These are phyloP conservation scores for Geoglossum cookeanum DNA, from an alignment of 2,329 filamentous ascomycete genomes.

Conservation along the genomic window DNA sequence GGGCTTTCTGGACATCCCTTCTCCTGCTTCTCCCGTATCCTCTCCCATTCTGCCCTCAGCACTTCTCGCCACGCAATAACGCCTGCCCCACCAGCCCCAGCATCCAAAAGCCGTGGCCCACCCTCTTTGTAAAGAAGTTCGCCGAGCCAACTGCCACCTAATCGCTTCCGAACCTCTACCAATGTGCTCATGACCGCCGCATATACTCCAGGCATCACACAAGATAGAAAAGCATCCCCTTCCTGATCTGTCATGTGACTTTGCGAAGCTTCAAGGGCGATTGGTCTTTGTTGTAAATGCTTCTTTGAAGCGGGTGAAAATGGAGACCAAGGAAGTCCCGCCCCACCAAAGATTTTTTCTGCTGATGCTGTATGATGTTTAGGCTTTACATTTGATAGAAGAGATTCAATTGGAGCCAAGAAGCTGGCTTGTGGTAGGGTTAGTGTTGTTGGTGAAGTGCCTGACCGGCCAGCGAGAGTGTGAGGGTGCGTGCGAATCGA, in stretches of 20 bases:
- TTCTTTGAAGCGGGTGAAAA: constrained; percentile 41
- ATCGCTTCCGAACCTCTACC: constrained; percentile 52
- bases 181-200: constrained; percentile 46
- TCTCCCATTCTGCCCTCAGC: constrained; percentile 53
- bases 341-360: constrained; percentile 56
- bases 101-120: constrained; percentile 52
- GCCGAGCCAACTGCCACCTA: constrained; percentile 53
- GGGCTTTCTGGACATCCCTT: background rate
- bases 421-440: constrained; percentile 53
- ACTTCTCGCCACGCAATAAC: constrained; percentile 62
- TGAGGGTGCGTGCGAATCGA: constrained; percentile 49
- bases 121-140: constrained; percentile 38
- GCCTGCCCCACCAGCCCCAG: constrained; percentile 53
- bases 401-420: constrained; percentile 45
- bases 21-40: constrained; percentile 11
- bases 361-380: constrained; percentile 59
- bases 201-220: constrained; percentile 51
- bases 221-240: constrained; percentile 51
- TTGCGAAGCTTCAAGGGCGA: constrained; percentile 44
- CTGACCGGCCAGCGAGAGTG: constrained; percentile 55
- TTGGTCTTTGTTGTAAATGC: constrained; percentile 40
- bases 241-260: constrained; percentile 55
- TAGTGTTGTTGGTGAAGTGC: constrained; percentile 54
- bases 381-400: constrained; percentile 49
- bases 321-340: constrained; percentile 55